phyloP scores from a whole-genome alignment of 768 basidiomycete genomes.

The Tylopilus sp. region DNA sequence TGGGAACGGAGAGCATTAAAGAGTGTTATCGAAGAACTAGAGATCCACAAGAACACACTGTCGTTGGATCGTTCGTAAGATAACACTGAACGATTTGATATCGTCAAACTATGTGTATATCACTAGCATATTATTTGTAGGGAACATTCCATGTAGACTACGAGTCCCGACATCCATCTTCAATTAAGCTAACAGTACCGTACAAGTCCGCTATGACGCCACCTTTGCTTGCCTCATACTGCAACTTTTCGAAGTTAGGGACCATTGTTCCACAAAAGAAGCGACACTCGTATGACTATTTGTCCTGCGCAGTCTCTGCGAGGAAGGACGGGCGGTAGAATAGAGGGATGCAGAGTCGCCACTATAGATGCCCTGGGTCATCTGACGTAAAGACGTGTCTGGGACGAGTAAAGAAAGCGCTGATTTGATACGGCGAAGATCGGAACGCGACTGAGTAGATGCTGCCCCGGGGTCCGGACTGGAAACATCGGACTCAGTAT shows the following conservation, averaged over 20 bases:
- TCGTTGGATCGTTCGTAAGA: constrained; percentile 23
- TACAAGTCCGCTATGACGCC: constrained; percentile 2
- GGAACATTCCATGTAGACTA: too few species aligned
- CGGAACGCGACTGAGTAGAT: constrained; percentile 12
- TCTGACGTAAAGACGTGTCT: constrained; percentile 15
- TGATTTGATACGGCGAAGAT: constrained; percentile 30
- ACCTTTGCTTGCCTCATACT: constrained; percentile 37
- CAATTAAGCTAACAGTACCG: too few species aligned
- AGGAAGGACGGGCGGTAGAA: constrained; percentile 37
- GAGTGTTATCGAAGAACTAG: constrained; percentile 87
- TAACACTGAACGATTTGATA: too few species aligned
- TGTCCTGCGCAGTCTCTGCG: constrained; percentile 46
- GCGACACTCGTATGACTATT: constrained; percentile 56
- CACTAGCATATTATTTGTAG: constrained; percentile 4
- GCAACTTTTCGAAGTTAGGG: constrained; percentile 57
- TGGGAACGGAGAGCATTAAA: constrained; percentile 90
- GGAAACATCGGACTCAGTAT: constrained; percentile 3
- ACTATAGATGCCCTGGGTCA: constrained; percentile 6
- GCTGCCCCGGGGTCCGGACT: constrained; percentile 1
- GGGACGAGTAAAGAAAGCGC: constrained; percentile 25
- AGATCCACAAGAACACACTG: constrained; percentile 54
- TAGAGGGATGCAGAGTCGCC: constrained; percentile 17
- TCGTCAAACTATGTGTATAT: constrained; percentile 11
- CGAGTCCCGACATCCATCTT: too few species aligned
- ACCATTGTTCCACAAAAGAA: constrained; percentile 59